phyloP scores from a whole-genome alignment of 257 asterid genomes.

The Solanum stenotomum region DNA sequence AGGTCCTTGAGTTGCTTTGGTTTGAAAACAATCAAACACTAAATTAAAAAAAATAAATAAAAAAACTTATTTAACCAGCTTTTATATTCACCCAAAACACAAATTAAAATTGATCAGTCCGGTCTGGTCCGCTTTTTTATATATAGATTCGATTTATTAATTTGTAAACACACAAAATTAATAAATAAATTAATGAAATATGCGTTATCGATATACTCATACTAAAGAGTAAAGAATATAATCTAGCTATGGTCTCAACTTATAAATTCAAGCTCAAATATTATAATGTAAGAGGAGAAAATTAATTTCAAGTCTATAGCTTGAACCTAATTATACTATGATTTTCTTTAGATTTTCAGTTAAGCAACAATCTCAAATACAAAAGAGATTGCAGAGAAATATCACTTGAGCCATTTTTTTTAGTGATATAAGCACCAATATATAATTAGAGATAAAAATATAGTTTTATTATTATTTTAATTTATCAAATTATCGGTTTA shows the following conservation, averaged over 20 bases:
- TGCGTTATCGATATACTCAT: background rate
- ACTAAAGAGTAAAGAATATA: background rate
- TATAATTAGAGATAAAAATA: background rate
- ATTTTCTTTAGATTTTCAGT: background rate
- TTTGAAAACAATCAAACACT: background rate
- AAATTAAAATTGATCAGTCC: background rate
- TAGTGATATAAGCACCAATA: background rate
- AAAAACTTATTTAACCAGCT: background rate
- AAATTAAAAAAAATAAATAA: background rate
- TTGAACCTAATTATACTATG: background rate
- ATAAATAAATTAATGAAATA: background rate
- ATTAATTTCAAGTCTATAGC: background rate
- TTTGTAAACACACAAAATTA: background rate
- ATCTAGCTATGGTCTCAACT: background rate
- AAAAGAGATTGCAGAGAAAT: background rate
- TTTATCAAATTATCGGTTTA: background rate
- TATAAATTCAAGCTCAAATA: background rate
- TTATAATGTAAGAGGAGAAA: background rate
- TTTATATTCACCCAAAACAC: background rate
- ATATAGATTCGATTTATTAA: background rate
- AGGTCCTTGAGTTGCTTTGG: background rate
- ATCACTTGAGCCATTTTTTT: background rate
- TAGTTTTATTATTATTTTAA: background rate
- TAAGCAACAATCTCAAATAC: background rate
- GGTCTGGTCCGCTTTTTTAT: background rate